A percentile compares a stretch with the other conserved stretches of the same genome.
Conservation (phyloP, 148 eudicot genomes). For the Heliosperma pusillum region DNA sequence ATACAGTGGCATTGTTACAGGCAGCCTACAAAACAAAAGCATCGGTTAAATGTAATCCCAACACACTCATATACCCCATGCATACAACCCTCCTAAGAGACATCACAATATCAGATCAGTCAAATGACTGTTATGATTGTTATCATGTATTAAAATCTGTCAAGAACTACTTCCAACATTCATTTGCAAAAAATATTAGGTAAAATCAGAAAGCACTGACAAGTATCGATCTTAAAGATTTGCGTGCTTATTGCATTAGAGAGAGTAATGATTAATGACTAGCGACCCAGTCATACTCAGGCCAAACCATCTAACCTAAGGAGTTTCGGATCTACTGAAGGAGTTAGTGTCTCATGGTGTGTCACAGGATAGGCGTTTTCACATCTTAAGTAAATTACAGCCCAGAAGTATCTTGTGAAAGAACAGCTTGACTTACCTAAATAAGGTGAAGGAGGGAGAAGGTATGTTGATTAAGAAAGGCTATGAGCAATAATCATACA, state of each 20-base stretch:
- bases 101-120: not conserved
- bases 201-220: not conserved
- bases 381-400: not conserved
- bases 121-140: not conserved
- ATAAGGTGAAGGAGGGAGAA: not conserved
- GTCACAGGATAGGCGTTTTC: not conserved
- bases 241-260: too few relatives aligned
- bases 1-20: conserved; percentile 77
- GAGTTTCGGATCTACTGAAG: too few relatives aligned
- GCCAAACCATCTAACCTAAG: too few relatives aligned
- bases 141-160: not conserved
- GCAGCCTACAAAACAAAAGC: conserved; percentile 48
- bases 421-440: not conserved
- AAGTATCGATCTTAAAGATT: not conserved
- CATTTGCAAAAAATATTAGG: not conserved
- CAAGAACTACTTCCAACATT: not conserved
- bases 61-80: not conserved
- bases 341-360: not conserved
- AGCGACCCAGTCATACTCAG: too few relatives aligned
- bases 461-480: not conserved
- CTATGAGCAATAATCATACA: not conserved
- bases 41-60: not conserved
- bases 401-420: not conserved
- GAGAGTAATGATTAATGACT: too few relatives aligned
- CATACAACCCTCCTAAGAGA: not conserved